These are phyloP conservation scores for Nakazawaea populi DNA, from an alignment of 805 yeast genomes.

Conservation along the genomic window DNA sequence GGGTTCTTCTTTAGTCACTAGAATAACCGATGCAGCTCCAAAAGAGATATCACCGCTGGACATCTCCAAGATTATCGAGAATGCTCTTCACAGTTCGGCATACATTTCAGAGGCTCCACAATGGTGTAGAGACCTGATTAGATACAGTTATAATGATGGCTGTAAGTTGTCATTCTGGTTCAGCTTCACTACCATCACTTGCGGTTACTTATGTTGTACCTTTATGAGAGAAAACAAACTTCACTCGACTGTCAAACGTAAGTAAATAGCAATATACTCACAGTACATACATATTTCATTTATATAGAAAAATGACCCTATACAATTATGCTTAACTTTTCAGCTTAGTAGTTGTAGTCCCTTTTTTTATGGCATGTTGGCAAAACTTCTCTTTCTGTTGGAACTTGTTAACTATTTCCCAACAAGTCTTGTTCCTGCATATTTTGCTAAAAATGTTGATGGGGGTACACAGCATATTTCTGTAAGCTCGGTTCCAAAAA, in stretches of 20 bases:
- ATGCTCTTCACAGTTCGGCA: constrained; percentile 8
- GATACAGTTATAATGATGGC: constrained; percentile 10
- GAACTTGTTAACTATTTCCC: no score
- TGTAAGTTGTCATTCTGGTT: constrained; percentile 9
- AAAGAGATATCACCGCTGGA: neutral
- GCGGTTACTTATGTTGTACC: constrained; percentile 5
- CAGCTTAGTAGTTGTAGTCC: neutral
- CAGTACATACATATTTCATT: no score
- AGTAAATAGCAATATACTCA: neutral
- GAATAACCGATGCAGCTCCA: constrained; percentile 1
- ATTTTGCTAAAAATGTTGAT: no score
- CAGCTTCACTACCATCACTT: constrained; percentile 7
- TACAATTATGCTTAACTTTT: neutral
- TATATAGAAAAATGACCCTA: neutral
- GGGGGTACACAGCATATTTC: no score
- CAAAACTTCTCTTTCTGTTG: no score
- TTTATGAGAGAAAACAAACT: constrained; percentile 12
- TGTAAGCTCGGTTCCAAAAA: no score
- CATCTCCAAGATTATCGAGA: constrained; percentile 4
- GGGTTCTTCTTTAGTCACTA: constrained; percentile 19
- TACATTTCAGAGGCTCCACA: constrained; percentile 7
- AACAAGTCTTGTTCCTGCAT: no score
- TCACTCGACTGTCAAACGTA: constrained; percentile 9
- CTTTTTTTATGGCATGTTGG: no score
- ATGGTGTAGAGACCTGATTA: constrained; percentile 9